Evolutionary conservation across 1,139 yeast genomes (phyloP), one percentile per base, ranked within the genome.

Genomic region (Yamadazyma diddensiae): DNA sequence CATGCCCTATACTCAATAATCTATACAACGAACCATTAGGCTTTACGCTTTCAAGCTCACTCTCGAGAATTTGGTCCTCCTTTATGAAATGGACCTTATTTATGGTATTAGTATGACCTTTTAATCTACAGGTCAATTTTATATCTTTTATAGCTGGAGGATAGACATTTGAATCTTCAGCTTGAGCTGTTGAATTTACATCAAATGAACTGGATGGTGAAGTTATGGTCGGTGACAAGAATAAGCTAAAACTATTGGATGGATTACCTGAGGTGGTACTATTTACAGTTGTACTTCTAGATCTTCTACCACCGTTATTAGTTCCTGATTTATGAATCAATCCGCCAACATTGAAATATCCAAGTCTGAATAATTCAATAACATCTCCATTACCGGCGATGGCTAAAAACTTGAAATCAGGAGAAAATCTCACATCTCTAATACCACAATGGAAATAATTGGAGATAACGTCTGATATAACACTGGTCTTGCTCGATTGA

Each of bases 51-150:
- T 41, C 52, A 5, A 37, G 24, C 8, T 39, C 38, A 6, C 16
- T 21, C 22, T 34, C 28, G 31, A 38, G 35, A 31, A 38, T 20
- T 26, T 39, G 41, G 9, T 49, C 52, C 2, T 43, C 39, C 12
- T 37, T 43, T 3, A 66, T 41, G 38, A 69, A 67, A 21, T 49
- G 41, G 3, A 83, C 69, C 7, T 63, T 62, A 20, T 72, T 60
- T 5, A 84, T 75, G 59, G 84, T 80, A 25, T 87, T 82, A 19
- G 70, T 60, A 44, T 83, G 88, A 2, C 92, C 88, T 48, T 77
- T 76, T 29, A 85, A 55, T 31, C 81, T 49, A 10, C 72, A 66
- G 1, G 70, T 67, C 8, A 73, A 51, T 36, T 57, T 62, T 10
- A 76, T 58, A 31, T 64, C 68, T 37, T 66, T 68, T 21, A 67